A percentile compares a stretch with the other conserved stretches of the same genome.
Evolutionary conservation across 495 filamentous ascomycete genomes (phyloP).

Genomic region (Chaetomidium leptoderma): DNA sequence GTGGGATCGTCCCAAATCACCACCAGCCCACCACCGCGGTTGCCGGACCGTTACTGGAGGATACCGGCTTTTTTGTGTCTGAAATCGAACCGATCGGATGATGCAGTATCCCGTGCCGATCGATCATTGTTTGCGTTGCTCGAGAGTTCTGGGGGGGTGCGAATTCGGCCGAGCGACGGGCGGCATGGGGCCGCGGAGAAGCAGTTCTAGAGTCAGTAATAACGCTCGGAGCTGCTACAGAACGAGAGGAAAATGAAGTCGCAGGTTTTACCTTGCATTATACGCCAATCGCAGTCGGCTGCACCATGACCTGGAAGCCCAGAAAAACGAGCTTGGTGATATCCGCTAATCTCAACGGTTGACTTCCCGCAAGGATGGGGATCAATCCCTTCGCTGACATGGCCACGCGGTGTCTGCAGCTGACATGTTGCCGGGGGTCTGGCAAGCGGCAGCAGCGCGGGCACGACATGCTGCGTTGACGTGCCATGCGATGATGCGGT

Average conservation of each 20-base stretch:
- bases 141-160: no score
- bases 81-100: constrained; percentile 10
- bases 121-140: not conserved
- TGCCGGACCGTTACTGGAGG: not conserved
- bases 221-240: not conserved
- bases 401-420: no score
- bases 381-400: no score
- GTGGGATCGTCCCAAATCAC: not conserved
- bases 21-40: not conserved
- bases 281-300: not conserved
- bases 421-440: not conserved
- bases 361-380: no score
- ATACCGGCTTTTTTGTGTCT: not conserved
- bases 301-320: no score
- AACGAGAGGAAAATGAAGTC: not conserved
- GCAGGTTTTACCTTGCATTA: not conserved
- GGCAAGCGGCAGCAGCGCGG: not conserved
- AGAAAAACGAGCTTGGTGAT: not conserved
- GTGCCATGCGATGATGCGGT: not conserved
- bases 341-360: no score
- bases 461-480: not conserved
- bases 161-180: not conserved
- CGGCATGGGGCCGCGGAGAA: not conserved
- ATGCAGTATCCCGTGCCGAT: constrained; percentile 1
- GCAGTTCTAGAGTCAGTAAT: not conserved